Base-by-base conservation (phyloP, 2,329 filamentous ascomycete genomes). In the Hypoxylon sp. region DNA sequence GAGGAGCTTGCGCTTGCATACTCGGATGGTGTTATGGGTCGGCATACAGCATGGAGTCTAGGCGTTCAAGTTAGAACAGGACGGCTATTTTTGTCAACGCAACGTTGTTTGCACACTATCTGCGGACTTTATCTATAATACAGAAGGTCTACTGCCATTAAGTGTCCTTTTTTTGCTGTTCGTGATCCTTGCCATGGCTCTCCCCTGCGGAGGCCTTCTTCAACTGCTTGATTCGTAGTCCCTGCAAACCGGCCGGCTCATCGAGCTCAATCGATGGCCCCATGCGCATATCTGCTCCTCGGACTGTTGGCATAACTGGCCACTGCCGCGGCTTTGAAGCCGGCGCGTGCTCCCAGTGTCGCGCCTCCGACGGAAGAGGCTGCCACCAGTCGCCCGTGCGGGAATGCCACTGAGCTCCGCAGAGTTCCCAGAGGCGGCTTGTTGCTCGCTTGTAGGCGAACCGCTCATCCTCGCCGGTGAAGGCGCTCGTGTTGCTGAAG, bases 401-500 rank as follows among this genome's bases (percentile, higher is more conserved):
- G 2, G 83, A 83, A 80, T 93, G 92, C 92, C 92, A 95, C 65
- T 85, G 81, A 36, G 81, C 82, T 16, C 91, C 87, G 76, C 91
- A 95, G 75, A 96, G 87, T 78, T 96, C 91, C 92, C 91, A 96
- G 2, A 96, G 80, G n/a, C 92, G 82, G 69, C 89, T 92, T 44
- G 87, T 83, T 1, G 92, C 92, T 22, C 92, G 84, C 77, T 92
- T 92, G 71, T 93, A 94, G 0, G 92, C 92, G 75, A 96, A 96
- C 11, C 87, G 83, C 76, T 95, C 92, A 75, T 95, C 92, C 75
- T 94, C 91, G 11, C 92, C 92, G 0, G 90, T 94, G 72, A 95
- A 91, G 0, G 86, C 87, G 9, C 83, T 81, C 0, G 89, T 85
- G 67, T 89, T 88, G 51, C 82, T 85, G 73, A 95, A 96, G 73